phyloP scores from a whole-genome alignment of 2,329 filamentous ascomycete genomes.

The Pseudogymnoascus pannorum region DNA sequence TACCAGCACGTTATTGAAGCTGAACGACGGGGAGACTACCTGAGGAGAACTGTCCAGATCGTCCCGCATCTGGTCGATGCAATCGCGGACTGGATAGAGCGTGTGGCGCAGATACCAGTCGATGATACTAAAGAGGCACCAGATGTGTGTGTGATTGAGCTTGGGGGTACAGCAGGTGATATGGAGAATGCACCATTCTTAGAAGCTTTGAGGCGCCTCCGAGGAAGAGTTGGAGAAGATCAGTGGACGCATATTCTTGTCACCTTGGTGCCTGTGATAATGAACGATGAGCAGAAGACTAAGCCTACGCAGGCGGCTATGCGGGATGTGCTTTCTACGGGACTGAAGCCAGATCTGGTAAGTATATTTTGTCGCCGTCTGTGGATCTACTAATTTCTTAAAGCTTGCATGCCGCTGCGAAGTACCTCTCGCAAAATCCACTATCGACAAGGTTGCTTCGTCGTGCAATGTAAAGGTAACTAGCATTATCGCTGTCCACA shows the following conservation, averaged over 20 bases:
- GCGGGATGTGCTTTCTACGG: constrained; percentile 68
- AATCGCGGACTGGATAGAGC: constrained; percentile 90
- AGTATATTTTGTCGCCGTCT: constrained; percentile 17
- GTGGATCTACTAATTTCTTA: constrained; percentile 14
- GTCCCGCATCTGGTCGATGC: constrained; percentile 88
- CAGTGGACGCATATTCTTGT: constrained; percentile 90
- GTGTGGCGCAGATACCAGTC: constrained; percentile 76
- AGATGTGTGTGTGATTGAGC: constrained; percentile 83
- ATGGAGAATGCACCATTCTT: constrained; percentile 85
- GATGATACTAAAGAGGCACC: constrained; percentile 77
- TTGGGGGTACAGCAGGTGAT: constrained; percentile 59
- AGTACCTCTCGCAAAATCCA: constrained; percentile 61
- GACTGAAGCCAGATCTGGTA: constrained; percentile 59
- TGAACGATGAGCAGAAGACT: constrained; percentile 71
- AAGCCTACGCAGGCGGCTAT: constrained; percentile 94
- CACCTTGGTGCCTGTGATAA: constrained; percentile 67
- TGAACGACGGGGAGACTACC: constrained; percentile 62
- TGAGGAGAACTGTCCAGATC: constrained; percentile 86
- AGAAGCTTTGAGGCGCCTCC: constrained; percentile 75
- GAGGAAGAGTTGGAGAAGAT: constrained; percentile 61
- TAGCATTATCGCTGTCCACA: constrained; percentile 79
- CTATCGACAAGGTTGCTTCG: constrained; percentile 79
- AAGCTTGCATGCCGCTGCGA: constrained; percentile 95
- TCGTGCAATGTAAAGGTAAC: constrained; percentile 80
- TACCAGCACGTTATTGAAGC: constrained; percentile 82